These are phyloP conservation scores for Exophiala sideris DNA, from an alignment of 2,329 filamentous ascomycete species.

Conservation along the genomic window DNA sequence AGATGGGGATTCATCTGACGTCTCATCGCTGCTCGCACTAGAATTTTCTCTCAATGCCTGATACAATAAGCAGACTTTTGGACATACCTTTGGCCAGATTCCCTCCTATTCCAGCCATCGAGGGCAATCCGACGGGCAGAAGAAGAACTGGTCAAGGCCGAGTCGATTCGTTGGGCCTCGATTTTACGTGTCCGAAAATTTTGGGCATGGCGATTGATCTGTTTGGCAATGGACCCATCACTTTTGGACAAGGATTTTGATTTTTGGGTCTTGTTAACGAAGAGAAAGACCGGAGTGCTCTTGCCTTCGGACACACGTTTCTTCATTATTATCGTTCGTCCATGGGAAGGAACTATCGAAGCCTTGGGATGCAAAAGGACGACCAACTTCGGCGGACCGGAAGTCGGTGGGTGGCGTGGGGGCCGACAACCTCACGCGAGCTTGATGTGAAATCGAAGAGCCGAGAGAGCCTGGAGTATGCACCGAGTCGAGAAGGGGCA, in stretches of 20 bases:
- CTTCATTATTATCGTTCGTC: slow-evolving; percentile 13
- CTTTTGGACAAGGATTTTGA: slow-evolving; percentile 25
- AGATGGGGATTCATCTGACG: slow-evolving; percentile 10
- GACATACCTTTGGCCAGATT: slow-evolving; percentile 10
- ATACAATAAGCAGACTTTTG: background rate
- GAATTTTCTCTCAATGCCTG: background rate
- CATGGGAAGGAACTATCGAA: background rate
- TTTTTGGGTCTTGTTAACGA: slow-evolving; percentile 25
- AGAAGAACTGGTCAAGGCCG: slow-evolving; percentile 19
- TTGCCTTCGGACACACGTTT: slow-evolving; percentile 10
- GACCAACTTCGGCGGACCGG: too few relatives aligned
- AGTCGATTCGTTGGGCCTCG: slow-evolving; percentile 16
- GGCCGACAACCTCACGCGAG: too few relatives aligned
- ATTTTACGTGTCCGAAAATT: slow-evolving; percentile 20
- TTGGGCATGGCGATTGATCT: slow-evolving; percentile 25
- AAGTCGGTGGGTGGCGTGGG: too few relatives aligned
- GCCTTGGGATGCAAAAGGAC: too few relatives aligned
- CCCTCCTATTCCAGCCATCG: slow-evolving; percentile 24
- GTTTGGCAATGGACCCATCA: slow-evolving; percentile 22
- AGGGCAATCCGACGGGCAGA: slow-evolving; percentile 23
- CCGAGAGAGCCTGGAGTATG: too few relatives aligned
- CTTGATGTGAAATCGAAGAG: too few relatives aligned
- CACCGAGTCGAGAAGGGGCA: too few relatives aligned
- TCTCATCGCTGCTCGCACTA: slow-evolving; percentile 15
- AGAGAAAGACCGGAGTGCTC: slow-evolving; percentile 18